Conservation (phyloP, 257 asterid genomes). For the Primulina huaijiensis region DNA sequence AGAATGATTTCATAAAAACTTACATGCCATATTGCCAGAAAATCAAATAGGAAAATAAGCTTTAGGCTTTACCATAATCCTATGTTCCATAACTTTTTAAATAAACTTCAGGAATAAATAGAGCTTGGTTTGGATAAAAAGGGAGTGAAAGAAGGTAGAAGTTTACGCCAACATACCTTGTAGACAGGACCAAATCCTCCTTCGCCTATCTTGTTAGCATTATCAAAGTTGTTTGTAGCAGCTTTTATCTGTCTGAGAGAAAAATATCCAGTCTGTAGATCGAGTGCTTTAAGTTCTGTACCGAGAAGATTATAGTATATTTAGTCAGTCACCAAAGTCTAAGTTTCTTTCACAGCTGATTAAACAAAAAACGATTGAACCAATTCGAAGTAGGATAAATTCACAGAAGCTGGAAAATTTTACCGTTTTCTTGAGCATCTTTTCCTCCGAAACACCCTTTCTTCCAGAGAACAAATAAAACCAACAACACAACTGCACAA, state of each 20-base stretch:
- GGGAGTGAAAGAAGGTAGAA: background rate
- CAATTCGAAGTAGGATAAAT: background rate
- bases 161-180: slow-evolving; percentile 39
- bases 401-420: background rate
- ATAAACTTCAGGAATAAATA: slow-evolving; percentile 1
- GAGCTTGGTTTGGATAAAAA: background rate
- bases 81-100: background rate
- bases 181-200: slow-evolving; percentile 84
- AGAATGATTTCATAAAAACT: slow-evolving; percentile 1
- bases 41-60: background rate
- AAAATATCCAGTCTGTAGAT: slow-evolving; percentile 58
- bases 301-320: slow-evolving; percentile 15
- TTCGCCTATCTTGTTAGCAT: slow-evolving; percentile 69
- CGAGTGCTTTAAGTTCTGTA: slow-evolving; percentile 54
- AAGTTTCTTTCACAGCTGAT: background rate
- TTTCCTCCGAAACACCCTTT: slow-evolving; percentile 57
- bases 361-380: background rate
- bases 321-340: slow-evolving; percentile 5
- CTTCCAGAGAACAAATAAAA: slow-evolving; percentile 52
- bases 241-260: slow-evolving; percentile 63
- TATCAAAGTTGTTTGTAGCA: slow-evolving; percentile 68
- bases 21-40: slow-evolving; percentile 8
- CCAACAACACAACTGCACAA: slow-evolving; percentile 32
- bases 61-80: background rate
- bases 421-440: slow-evolving; percentile 57